These are phyloP conservation scores for Tetragonia tetragonoides DNA, from an alignment of 148 eudicot genomes.

Conservation along the genomic window DNA sequence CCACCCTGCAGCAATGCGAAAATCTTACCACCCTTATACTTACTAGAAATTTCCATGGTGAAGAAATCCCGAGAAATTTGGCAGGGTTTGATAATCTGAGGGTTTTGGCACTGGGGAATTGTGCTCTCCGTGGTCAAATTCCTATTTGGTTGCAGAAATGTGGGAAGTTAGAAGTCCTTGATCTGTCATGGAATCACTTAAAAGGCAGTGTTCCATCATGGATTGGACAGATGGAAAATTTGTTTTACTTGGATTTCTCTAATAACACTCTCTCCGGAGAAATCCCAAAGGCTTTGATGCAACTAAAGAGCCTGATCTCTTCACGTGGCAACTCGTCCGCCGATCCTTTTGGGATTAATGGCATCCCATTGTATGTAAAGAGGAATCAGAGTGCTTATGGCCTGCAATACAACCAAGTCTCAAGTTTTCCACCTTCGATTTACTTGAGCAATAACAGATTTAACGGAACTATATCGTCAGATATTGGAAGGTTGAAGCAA, in stretches of 20 bases:
- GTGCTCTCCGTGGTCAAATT: constrained; percentile 60
- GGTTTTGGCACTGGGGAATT: constrained; percentile 66
- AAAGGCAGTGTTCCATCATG: constrained; percentile 65
- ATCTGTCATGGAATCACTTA: constrained; percentile 82
- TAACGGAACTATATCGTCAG: constrained; percentile 60
- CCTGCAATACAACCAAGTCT: constrained; percentile 73
- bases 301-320: constrained; percentile 55
- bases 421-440: constrained; percentile 85
- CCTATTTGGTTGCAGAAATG: constrained; percentile 65
- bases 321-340: constrained; percentile 30
- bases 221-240: constrained; percentile 71
- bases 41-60: constrained; percentile 65
- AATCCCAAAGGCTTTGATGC: constrained; percentile 59
- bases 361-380: constrained; percentile 77
- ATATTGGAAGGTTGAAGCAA: constrained; percentile 65
- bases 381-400: constrained; percentile 72
- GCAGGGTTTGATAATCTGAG: constrained; percentile 46
- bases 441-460: constrained; percentile 58
- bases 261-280: constrained; percentile 77
- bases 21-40: constrained; percentile 72
- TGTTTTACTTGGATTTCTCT: constrained; percentile 83
- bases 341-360: constrained; percentile 35
- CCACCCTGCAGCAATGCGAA: constrained; percentile 55
- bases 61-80: constrained; percentile 54
- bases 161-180: constrained; percentile 61